Conservation (phyloP, 1,284 basidiomycete species). For the Fomes fomentarius region DNA sequence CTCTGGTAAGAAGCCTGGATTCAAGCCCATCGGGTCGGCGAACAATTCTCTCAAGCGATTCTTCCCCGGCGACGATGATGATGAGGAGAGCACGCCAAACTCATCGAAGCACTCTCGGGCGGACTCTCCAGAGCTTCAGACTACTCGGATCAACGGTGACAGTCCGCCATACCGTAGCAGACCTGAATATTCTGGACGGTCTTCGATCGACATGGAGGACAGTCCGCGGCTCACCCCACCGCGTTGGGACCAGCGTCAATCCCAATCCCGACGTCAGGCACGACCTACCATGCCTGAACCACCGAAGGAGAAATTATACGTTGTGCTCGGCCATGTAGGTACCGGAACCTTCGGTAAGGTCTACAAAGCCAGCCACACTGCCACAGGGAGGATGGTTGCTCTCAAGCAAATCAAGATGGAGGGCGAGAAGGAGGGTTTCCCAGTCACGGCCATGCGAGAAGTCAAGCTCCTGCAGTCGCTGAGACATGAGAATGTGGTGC, state of each 20-base stretch:
- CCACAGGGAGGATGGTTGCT: conserved; percentile 81
- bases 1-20: conserved; percentile 49
- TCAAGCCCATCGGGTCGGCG: conserved; percentile 62
- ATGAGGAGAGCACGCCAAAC: conserved; percentile 38
- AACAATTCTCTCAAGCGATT: conserved; percentile 70
- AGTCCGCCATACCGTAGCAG: conserved; percentile 10
- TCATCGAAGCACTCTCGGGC: conserved; percentile 10
- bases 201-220: conserved; percentile 17
- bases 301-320: conserved; percentile 71
- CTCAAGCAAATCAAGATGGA: conserved; percentile 99
- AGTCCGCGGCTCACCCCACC: conserved; percentile 7
- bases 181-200: conserved; percentile 1
- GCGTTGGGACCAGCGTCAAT: background rate
- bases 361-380: conserved; percentile 91
- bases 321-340: conserved; percentile 92
- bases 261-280: background rate
- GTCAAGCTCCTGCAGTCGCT: conserved; percentile 96
- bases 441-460: conserved; percentile 98
- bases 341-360: conserved; percentile 99
- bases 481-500: conserved; percentile 88
- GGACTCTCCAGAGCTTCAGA: conserved; percentile 20
- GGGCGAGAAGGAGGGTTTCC: conserved; percentile 96
- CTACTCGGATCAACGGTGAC: conserved; percentile 15
- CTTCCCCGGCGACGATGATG: conserved; percentile 75
- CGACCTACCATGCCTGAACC: conserved; percentile 11